phyloP scores from a whole-genome alignment of 345 rosid genomes.

The Erucastrum elatum region DNA sequence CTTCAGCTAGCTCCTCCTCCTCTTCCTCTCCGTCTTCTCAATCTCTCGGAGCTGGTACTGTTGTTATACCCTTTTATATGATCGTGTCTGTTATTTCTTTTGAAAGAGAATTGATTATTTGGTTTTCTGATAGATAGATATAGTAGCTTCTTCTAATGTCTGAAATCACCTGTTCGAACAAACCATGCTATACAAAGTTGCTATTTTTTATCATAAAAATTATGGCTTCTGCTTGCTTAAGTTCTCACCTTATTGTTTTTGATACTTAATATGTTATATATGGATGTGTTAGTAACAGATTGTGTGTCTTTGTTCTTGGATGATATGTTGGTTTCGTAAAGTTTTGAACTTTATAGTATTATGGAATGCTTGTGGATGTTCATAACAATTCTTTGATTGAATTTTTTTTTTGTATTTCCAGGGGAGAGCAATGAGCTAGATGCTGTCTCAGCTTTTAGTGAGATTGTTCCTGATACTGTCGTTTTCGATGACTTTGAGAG shows the following conservation, averaged over 20 bases:
- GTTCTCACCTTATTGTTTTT: not conserved
- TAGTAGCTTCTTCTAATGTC: not conserved
- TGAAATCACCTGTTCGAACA: not conserved
- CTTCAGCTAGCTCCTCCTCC: slow-evolving; percentile 54
- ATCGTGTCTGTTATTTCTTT: slow-evolving; percentile 10
- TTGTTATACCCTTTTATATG: slow-evolving; percentile 19
- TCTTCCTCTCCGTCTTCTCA: slow-evolving; percentile 45
- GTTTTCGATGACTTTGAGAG: slow-evolving; percentile 90
- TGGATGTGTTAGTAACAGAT: not conserved
- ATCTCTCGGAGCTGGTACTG: slow-evolving; percentile 59
- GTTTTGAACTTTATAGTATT: not conserved
- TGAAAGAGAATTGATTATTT: no score
- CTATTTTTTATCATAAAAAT: not conserved
- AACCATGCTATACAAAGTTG: not conserved
- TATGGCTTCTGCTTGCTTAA: slow-evolving; percentile 13
- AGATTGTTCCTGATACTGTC: slow-evolving; percentile 92
- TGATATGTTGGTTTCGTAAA: not conserved
- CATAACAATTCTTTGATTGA: not conserved
- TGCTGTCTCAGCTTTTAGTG: slow-evolving; percentile 83
- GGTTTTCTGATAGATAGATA: not conserved
- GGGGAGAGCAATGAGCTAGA: slow-evolving; percentile 70
- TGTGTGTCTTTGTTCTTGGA: slow-evolving; percentile 6
- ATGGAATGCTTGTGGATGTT: not conserved
- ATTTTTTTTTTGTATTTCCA: slow-evolving; percentile 6
- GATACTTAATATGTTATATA: not conserved